phyloP scores from a whole-genome alignment of 768 basidiomycete genomes.

The Neoboletus magnificus region DNA sequence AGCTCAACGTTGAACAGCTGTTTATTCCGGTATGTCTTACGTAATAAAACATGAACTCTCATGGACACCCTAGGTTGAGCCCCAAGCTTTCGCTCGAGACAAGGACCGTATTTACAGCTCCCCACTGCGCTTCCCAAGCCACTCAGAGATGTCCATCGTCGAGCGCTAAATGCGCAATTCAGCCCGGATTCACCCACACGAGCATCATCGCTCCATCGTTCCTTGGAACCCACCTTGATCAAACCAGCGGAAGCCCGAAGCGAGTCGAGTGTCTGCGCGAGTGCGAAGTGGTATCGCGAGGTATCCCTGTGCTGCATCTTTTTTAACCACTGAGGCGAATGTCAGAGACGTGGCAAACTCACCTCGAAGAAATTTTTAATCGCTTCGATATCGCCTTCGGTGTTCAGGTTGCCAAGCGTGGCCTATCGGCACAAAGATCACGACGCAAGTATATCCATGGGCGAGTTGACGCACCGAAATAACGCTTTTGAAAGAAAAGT shows the following conservation, averaged over 20 bases:
- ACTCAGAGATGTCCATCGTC: constrained; percentile 50
- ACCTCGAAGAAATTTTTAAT: constrained; percentile 77
- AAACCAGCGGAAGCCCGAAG: constrained; percentile 59
- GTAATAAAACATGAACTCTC: constrained; percentile 12
- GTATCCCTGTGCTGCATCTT: constrained; percentile 56
- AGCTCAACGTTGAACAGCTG: not conserved
- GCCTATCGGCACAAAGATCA: constrained; percentile 26
- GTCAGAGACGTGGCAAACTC: constrained; percentile 12
- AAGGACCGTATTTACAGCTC: not conserved
- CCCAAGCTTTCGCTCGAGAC: not conserved
- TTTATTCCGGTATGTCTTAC: constrained; percentile 3
- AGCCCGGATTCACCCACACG: not conserved
- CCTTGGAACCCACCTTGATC: constrained; percentile 49
- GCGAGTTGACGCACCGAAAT: constrained; percentile 42
- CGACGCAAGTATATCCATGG: not conserved
- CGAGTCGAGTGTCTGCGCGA: constrained; percentile 67
- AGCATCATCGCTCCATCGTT: not conserved
- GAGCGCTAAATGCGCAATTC: constrained; percentile 44
- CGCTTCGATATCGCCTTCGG: constrained; percentile 59
- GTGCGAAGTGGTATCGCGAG: constrained; percentile 60
- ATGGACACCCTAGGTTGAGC: too few species aligned
- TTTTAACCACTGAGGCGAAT: not conserved
- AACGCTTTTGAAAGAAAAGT: constrained; percentile 53
- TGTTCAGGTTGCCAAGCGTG: constrained; percentile 51
- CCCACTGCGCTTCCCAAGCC: constrained; percentile 38